Evolutionary conservation across 1,284 basidiomycete genomes (phyloP), one percentile per base, ranked within the genome.

Genomic region (Ustilago vetiveriae): DNA sequence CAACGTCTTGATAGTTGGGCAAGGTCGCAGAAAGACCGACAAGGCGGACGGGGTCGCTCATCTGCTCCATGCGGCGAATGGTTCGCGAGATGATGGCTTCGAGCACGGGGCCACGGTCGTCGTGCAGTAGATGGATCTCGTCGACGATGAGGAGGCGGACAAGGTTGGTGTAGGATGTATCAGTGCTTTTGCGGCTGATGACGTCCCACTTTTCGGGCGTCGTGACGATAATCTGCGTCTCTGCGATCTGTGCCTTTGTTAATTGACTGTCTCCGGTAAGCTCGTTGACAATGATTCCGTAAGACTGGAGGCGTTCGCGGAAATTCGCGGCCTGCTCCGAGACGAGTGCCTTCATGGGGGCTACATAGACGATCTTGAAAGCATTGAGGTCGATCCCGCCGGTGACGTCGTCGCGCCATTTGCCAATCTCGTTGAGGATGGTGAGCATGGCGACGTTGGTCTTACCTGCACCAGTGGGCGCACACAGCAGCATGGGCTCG

Each of bases 381-480:
- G 90, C 85, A 72, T 91, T 89, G 29, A 94, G 86, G 79, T 96
- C 92, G 79, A 97, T 92, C n/a, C 85, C 82, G 43, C 92, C 93
- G 0, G 91, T 92, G 10, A 85, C 86, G 55, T 91, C 89, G 78
- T 96, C 88, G 17, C 80, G 72, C 73, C 73, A 78, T 47, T 81
- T 80, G 42, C 72, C 67, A 6, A 81, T 47, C 59, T 81, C 80
- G 54, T 71, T 66, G 38, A 81, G 70, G 23, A 81, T 79, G 46
- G 80, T 79, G 13, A 98, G 86, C 88, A 98, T 93, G 13, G 96
- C 96, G 24, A 98, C 96, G 76, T 99, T 99, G 27, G 96, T 99
- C 93, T 99, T 99, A 73, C 96, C 96, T 5, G 96, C 96, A 83
- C 96, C 96, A 0, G 96, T 98, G 3, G 96, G 96, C 0, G 96